These are phyloP conservation scores for Metschnikowia gelsemii DNA, from an alignment of 805 yeast genomes.

Conservation along the genomic window DNA sequence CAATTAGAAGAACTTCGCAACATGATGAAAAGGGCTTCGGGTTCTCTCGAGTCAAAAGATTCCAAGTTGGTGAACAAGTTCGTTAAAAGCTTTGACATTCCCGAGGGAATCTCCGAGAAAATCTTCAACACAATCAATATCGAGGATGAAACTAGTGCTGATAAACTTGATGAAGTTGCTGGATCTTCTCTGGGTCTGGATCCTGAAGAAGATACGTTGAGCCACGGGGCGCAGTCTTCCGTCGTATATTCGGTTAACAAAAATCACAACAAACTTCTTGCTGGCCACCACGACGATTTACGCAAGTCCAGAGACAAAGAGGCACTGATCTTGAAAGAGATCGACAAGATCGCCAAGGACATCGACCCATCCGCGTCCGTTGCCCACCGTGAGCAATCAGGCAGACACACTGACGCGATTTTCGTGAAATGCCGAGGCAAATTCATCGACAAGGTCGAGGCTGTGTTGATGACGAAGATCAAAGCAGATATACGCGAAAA, in stretches of 20 bases:
- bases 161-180: not conserved
- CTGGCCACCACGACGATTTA: slow-evolving; percentile 34
- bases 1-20: slow-evolving; percentile 20
- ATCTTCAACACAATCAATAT: slow-evolving; percentile 29
- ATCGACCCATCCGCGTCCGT: slow-evolving; percentile 34
- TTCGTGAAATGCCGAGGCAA: slow-evolving; percentile 45
- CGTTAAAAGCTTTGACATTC: slow-evolving; percentile 34
- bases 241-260: slow-evolving; percentile 33
- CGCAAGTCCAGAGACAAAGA: slow-evolving; percentile 28
- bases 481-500: slow-evolving; percentile 25
- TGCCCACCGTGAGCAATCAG: slow-evolving; percentile 28
- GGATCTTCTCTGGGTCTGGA: not conserved
- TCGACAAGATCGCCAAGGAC: slow-evolving; percentile 21
- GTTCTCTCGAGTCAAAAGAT: slow-evolving; percentile 23
- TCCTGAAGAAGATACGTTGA: not conserved
- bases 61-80: slow-evolving; percentile 22
- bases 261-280: slow-evolving; percentile 32
- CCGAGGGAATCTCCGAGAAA: slow-evolving; percentile 39
- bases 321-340: slow-evolving; percentile 21
- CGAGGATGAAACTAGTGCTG: slow-evolving; percentile 1
- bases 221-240: slow-evolving; percentile 2
- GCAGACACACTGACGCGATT: slow-evolving; percentile 43
- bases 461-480: slow-evolving; percentile 1
- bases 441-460: slow-evolving; percentile 23
- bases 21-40: slow-evolving; percentile 19